phyloP scores from a whole-genome alignment of 2,329 filamentous ascomycete species.

The Polytolypa hystricis region DNA sequence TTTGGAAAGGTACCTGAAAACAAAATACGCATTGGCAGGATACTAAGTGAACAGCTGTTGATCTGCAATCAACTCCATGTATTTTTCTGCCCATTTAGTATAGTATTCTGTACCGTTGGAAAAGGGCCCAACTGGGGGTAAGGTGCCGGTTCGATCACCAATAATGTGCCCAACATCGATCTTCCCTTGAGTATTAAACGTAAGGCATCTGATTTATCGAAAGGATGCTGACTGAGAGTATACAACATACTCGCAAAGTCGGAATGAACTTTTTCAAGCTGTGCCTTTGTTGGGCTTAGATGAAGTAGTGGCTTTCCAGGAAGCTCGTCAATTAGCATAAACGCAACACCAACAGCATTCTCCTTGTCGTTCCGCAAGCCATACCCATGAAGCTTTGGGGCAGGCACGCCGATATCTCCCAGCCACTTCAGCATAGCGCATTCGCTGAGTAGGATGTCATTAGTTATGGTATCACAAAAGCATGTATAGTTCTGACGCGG shows the following conservation, averaged over 20 bases:
- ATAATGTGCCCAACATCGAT: too few species aligned
- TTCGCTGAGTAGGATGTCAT: conserved; percentile 31
- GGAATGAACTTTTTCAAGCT: too few species aligned
- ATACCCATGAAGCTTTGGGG: conserved; percentile 28
- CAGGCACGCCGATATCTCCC: conserved; percentile 22
- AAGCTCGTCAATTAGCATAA: conserved; percentile 32
- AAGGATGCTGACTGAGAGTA: too few species aligned
- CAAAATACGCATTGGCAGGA: conserved; percentile 28
- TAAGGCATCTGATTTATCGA: too few species aligned
- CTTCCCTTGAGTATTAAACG: too few species aligned
- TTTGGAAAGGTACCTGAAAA: conserved; percentile 33
- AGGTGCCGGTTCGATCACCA: too few species aligned
- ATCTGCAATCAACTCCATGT: conserved; percentile 21
- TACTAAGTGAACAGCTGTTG: conserved; percentile 19
- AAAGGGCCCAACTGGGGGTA: conserved; percentile 28
- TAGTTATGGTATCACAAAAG: too few species aligned
- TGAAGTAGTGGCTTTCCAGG: conserved; percentile 27
- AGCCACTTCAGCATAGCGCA: conserved; percentile 32
- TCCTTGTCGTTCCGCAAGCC: conserved; percentile 14
- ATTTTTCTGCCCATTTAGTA: conserved; percentile 24
- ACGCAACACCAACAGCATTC: conserved; percentile 25
- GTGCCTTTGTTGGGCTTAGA: too few species aligned
- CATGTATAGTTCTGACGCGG: too few species aligned
- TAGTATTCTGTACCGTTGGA: conserved; percentile 23
- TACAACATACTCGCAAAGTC: too few species aligned